Evolutionary conservation across 2,329 filamentous ascomycete species (phyloP), one percentile per base, ranked within the genome.

Genomic region (Aspergillus ustus): DNA sequence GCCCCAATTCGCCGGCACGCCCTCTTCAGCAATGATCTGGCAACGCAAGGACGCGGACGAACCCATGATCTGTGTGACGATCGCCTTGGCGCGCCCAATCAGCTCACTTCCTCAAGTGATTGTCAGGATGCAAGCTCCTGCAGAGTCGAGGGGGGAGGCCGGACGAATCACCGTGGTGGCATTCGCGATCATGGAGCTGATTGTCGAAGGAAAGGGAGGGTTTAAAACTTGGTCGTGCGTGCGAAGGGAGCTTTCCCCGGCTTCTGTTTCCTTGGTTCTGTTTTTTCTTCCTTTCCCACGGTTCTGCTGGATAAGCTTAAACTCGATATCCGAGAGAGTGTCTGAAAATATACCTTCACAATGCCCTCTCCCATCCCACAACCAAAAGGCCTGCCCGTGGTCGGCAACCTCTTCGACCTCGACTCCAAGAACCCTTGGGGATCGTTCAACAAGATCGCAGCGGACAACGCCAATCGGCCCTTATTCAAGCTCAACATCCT

Each of bases 401-500:
- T 86, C 28, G 84, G 84, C 7, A 86, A 86, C 63, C 69, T 85
- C 52, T 78, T 82, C 44, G 80, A 84, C 60, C 63, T 86, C 53
- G 75, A 83, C 62, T 76, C 81, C 1, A 79, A 70, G 62, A 82
- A 85, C 63, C 81, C 81, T 2, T 83, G 81, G 80, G 76, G 74
- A 51, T 84, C 82, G 22, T 74, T 85, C 17, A 80, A 81, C 64
- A 78, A 77, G 34, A 71, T 86, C 4, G 77, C 81, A 4, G 78
- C 81, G 51, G 78, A 81, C 68, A 80, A 82, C 67, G 82, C 83
- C 46, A 45, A 50, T 86, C 86, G 86, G 37, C 82, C 85, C 29
- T 87, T 90, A 60, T 90, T 82, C 74, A 83, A 84, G 65, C 76
- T 91, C 53, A 80, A 75, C 5, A 80, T 83, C 5, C 79, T 82